phyloP scores from a whole-genome alignment of 2,329 filamentous ascomycete species.

The Colletotrichum karsti region DNA sequence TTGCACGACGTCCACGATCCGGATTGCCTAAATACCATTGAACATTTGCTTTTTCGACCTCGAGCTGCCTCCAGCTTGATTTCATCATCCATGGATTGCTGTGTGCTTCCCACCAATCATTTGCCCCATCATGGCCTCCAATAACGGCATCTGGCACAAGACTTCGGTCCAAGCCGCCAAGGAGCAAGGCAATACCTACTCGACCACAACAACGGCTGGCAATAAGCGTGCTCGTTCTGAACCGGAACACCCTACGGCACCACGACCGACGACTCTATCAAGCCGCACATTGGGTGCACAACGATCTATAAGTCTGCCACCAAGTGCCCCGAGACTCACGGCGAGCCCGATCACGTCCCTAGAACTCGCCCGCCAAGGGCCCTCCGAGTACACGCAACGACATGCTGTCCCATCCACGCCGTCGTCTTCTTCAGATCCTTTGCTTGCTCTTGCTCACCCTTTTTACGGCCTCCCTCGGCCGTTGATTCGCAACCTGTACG shows the following conservation, averaged over 20 bases:
- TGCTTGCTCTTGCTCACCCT: constrained; percentile 69
- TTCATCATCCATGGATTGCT: constrained; percentile 1
- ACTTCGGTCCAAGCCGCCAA: constrained; percentile 60
- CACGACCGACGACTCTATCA: constrained; percentile 3
- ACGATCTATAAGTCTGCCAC: constrained; percentile 41
- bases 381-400: constrained; percentile 67
- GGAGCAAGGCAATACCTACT: constrained; percentile 45
- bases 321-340: constrained; percentile 39
- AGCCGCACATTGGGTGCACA: constrained; percentile 39
- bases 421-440: constrained; percentile 57
- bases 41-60: background rate
- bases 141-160: constrained; percentile 54
- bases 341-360: constrained; percentile 57
- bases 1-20: background rate
- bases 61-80: background rate
- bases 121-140: constrained; percentile 44
- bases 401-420: constrained; percentile 61
- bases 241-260: background rate
- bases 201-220: constrained; percentile 52
- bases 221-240: constrained; percentile 51
- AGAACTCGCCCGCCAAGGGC: constrained; percentile 31
- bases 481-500: constrained; percentile 71
- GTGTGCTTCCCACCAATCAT: background rate
- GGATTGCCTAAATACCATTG: background rate
- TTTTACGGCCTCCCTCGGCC: constrained; percentile 68